A percentile compares a stretch with the other conserved stretches of the same genome.
Evolutionary conservation across 2,329 filamentous ascomycete species (phyloP).

Genomic region (Microcyclospora tardicrescens): DNA sequence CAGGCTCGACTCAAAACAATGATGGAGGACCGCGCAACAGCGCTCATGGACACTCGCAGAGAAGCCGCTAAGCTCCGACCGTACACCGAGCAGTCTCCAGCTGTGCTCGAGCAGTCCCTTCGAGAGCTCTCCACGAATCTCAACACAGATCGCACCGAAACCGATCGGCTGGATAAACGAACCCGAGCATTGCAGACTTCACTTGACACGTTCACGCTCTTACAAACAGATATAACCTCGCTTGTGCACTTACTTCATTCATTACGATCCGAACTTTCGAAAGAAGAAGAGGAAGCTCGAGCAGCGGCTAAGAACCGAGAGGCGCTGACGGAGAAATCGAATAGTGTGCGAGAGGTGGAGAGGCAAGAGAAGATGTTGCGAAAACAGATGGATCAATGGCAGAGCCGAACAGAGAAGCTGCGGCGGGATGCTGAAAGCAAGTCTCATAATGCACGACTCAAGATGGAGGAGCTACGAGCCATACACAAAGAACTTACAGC

Average conservation of each 20-base stretch:
- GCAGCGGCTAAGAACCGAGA: conserved; percentile 73
- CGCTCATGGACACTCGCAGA: conserved; percentile 59
- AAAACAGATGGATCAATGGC: conserved; percentile 73
- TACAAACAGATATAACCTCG: conserved; percentile 70
- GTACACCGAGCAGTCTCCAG: conserved; percentile 82
- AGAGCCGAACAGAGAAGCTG: conserved; percentile 73
- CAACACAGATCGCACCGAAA: conserved; percentile 64
- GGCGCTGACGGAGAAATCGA: conserved; percentile 72
- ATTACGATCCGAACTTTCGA: conserved; percentile 67
- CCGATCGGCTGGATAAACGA: conserved; percentile 75
- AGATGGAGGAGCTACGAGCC: conserved; percentile 78
- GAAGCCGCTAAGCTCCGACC: conserved; percentile 83
- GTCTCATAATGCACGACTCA: conserved; percentile 64
- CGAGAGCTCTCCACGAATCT: conserved; percentile 71
- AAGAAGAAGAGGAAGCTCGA: conserved; percentile 81
- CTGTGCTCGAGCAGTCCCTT: conserved; percentile 66
- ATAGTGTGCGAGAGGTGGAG: conserved; percentile 84
- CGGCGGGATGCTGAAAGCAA: conserved; percentile 70
- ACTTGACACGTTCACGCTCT: conserved; percentile 74
- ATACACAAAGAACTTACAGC: conserved; percentile 71
- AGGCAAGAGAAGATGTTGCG: conserved; percentile 71
- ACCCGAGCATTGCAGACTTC: conserved; percentile 86
- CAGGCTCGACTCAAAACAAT: conserved; percentile 61
- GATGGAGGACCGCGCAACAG: conserved; percentile 58
- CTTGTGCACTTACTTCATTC: conserved; percentile 86